A percentile compares a stretch with the other conserved stretches of the same genome.
Conservation (phyloP, 768 basidiomycete genomes). For the Hirschioporus abietinus region DNA sequence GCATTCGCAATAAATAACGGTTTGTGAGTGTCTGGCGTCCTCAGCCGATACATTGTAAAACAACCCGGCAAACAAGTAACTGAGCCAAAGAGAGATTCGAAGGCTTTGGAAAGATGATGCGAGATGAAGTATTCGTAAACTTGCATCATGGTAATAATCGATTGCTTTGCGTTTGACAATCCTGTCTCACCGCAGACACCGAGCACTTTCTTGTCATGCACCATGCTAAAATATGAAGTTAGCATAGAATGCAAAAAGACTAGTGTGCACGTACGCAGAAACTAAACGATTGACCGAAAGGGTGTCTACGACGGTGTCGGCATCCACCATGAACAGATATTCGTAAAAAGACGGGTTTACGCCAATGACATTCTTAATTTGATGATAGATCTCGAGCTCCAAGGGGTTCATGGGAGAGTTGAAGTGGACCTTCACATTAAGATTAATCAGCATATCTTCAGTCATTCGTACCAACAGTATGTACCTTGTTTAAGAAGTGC, state of each 20-base stretch:
- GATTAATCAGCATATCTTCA: slow-evolving; percentile 2
- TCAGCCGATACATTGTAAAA: slow-evolving; percentile 95
- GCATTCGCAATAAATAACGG: slow-evolving; percentile 90
- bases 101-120: slow-evolving; percentile 97
- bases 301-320: slow-evolving; percentile 90
- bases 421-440: slow-evolving; percentile 75
- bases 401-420: slow-evolving; percentile 94
- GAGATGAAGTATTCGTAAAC: slow-evolving; percentile 99
- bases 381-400: slow-evolving; percentile 98
- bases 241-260: slow-evolving; percentile 2
- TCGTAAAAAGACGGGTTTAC: slow-evolving; percentile 99
- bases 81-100: slow-evolving; percentile 94
- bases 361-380: slow-evolving; percentile 99
- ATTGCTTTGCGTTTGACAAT: slow-evolving; percentile 90
- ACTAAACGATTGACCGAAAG: slow-evolving; percentile 85
- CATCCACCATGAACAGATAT: slow-evolving; percentile 89
- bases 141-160: slow-evolving; percentile 97
- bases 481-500: slow-evolving; percentile 95
- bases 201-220: slow-evolving; percentile 91
- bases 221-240: slow-evolving; percentile 57
- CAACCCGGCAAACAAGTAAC: slow-evolving; percentile 99
- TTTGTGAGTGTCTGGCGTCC: slow-evolving; percentile 93
- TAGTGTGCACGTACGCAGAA: slow-evolving; percentile 68
- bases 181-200: slow-evolving; percentile 96
- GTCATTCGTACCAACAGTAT: slow-evolving; percentile 13